Evolutionary conservation across 2,329 filamentous ascomycete genomes (phyloP), one percentile per base, ranked within the genome.

Genomic region (Botrytis galanthina): DNA sequence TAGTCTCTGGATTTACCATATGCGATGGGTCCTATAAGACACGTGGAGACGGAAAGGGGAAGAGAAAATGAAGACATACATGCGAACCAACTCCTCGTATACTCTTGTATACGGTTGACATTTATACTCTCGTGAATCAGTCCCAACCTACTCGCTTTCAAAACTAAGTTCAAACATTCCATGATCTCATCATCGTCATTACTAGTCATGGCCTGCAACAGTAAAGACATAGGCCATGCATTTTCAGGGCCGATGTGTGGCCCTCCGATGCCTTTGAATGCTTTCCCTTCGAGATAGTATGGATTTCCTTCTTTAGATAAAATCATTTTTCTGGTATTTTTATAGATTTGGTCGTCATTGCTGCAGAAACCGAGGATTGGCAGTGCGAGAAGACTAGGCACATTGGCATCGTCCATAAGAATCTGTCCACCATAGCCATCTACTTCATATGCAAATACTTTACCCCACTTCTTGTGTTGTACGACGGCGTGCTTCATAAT

Each of bases 151-250:
- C 92, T 92, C 1, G 92, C 92, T 74, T 89, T 87, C 74, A 96
- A 89, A 57, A 99, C 96, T 46, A 91, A 82, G 12, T 89, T 85
- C 39, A 99, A 82, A 75, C 92, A 93, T 67, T 88, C 86, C 74
- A 83, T 85, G 76, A 99, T 98, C 84, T 99, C 96, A 0, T 87
- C 85, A 75, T 97, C 95, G 73, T 95, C 87, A 69, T 95, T 88
- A 9, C 91, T 92, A 0, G 96, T 99, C 87, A 96, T 94, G 4
- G 93, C 94, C 82, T 98, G 95, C 32, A 98, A 89, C 14, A 99
- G 86, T 75, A 98, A 84, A 81, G 93, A 96, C 94, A 99, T 98
- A 0, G 96, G 96, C 96, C 96, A 99, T 12, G 95, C 96, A 77
- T 97, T 93, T 78, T 89, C 85, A n/a, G 97, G 84, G 0, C 96